phyloP scores from a whole-genome alignment of 2,329 filamentous ascomycete species.

The Apiospora marii region DNA sequence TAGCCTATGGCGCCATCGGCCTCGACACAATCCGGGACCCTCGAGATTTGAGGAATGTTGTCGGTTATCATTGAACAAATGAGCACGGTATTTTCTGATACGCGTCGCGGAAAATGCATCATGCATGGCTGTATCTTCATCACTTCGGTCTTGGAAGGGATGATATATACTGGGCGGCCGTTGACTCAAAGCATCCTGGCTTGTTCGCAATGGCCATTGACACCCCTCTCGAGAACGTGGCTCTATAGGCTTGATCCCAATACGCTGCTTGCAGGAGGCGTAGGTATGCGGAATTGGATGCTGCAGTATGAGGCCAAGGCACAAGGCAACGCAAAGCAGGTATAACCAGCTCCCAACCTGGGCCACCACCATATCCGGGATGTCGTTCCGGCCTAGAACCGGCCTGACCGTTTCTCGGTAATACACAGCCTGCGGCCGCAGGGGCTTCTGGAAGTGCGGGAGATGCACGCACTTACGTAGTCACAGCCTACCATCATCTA shows the following conservation, averaged over 20 bases:
- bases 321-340: background rate
- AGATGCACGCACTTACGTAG: background rate
- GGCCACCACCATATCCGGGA: background rate
- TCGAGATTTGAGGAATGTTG: background rate
- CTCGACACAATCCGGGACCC: background rate
- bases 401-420: background rate
- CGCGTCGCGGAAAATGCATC: too few species aligned
- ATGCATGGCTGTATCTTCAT: background rate
- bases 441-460: background rate
- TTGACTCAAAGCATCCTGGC: background rate
- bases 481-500: background rate
- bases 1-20: background rate
- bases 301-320: background rate
- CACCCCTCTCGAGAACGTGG: background rate
- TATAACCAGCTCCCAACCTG: background rate
- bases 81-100: background rate
- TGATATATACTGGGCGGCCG: background rate
- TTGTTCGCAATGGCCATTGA: background rate
- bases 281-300: background rate
- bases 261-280: background rate
- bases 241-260: background rate
- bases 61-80: background rate
- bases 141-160: background rate
- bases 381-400: background rate
- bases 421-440: background rate